Evolutionary conservation across 441 rosid species (phyloP).

Genomic region (Croton setiger): DNA sequence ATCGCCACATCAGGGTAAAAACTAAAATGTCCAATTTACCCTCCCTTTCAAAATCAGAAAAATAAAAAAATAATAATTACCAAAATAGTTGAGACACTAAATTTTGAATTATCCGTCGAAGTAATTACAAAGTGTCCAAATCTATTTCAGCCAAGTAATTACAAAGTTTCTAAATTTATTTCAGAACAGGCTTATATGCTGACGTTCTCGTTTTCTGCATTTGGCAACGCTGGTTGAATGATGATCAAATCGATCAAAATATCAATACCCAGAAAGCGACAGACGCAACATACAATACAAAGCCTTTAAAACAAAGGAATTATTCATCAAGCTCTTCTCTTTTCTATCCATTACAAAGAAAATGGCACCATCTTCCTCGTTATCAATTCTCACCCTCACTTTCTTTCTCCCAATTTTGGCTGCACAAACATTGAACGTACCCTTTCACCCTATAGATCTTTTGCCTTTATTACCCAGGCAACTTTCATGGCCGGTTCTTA

Average conservation of each 20-base stretch:
- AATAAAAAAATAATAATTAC: too few relatives aligned
- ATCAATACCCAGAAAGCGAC: background rate
- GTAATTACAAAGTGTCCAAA: background rate
- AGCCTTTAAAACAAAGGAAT: background rate
- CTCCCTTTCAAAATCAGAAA: too few relatives aligned
- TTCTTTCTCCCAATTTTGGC: background rate
- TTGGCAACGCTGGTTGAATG: too few relatives aligned
- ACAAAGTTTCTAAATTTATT: background rate
- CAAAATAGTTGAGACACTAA: too few relatives aligned
- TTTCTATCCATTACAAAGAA: background rate
- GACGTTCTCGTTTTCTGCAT: background rate
- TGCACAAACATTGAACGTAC: constrained; percentile 22
- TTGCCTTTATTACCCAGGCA: constrained; percentile 69
- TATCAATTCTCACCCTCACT: background rate
- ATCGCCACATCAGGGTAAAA: too few relatives aligned
- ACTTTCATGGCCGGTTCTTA: constrained; percentile 77
- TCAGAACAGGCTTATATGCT: background rate
- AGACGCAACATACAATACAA: background rate
- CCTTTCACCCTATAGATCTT: constrained; percentile 73
- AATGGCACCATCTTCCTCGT: constrained; percentile 11
- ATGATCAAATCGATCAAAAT: too few relatives aligned
- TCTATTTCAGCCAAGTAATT: background rate
- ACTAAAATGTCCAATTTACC: too few relatives aligned
- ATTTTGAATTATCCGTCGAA: too few relatives aligned
- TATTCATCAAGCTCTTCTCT: background rate